A percentile compares a stretch with the other conserved stretches of the same genome.
Evolutionary conservation across 2,329 filamentous ascomycete genomes (phyloP).

Genomic region (Herpotrichia juniperi): DNA sequence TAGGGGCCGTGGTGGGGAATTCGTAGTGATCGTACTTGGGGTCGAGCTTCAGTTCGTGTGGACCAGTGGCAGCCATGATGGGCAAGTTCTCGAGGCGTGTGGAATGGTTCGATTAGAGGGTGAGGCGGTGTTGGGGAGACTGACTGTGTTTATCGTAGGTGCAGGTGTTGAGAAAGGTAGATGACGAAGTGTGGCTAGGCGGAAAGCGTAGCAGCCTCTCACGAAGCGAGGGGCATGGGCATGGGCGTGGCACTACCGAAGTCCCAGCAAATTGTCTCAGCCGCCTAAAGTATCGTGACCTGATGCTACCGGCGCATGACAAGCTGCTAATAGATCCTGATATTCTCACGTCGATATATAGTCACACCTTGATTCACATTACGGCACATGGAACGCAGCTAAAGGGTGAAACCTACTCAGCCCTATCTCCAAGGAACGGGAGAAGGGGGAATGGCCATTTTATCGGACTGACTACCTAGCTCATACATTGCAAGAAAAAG

Average conservation of each 20-base stretch:
- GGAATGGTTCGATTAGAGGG: neutral
- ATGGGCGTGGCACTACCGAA: neutral
- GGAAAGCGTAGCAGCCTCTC: slow-evolving; percentile 13
- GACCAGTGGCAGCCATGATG: slow-evolving; percentile 38
- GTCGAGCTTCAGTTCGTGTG: slow-evolving; percentile 62
- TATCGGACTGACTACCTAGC: slow-evolving; percentile 32
- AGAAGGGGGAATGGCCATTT: slow-evolving; percentile 30
- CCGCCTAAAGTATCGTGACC: neutral
- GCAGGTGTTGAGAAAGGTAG: neutral
- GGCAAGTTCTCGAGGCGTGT: neutral
- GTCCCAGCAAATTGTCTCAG: neutral
- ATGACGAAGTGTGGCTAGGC: slow-evolving; percentile 33
- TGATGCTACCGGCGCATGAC: neutral
- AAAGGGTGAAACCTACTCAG: slow-evolving; percentile 23
- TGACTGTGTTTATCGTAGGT: neutral
- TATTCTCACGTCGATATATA: neutral
- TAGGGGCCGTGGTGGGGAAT: slow-evolving; percentile 79
- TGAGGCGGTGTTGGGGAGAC: neutral
- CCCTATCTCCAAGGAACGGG: neutral
- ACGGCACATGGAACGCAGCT: neutral
- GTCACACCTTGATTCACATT: neutral
- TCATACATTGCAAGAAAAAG: slow-evolving; percentile 39
- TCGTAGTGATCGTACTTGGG: slow-evolving; percentile 97
- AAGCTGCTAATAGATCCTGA: neutral
- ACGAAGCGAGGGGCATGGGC: slow-evolving; percentile 1